Evolutionary conservation across 2,329 filamentous ascomycete genomes (phyloP), one percentile per base, ranked within the genome.

Genomic region (Pseudogymnoascus sp.): DNA sequence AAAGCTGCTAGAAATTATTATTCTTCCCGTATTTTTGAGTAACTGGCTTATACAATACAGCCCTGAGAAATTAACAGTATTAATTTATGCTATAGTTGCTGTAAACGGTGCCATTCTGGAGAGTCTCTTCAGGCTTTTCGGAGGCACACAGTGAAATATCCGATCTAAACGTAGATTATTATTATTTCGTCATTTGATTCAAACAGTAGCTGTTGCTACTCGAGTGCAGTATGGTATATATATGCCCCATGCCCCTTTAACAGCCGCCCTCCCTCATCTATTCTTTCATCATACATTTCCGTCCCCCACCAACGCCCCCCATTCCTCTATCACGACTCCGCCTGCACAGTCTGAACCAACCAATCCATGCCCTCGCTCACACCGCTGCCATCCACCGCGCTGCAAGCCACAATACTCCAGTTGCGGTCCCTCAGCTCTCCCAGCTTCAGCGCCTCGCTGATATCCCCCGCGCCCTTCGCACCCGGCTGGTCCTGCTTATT

Each of bases 401-500:
- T 96, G 77, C 95, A 99, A 21, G 93, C 93, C 75, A 99, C 92
- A 74, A 99, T 99, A 77, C 92, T 97, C 95, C 95, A 99, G 82
- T 97, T 99, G 72, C 95, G 85, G 76, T 99, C 95, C 71, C 93
- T 88, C 74, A 99, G 79, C 77, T 97, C 92, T 62, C 91, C 93
- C 69, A 99, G 78, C 71, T 88, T 89, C 76, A 99, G 78, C 59
- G 93, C 93, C 78, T 97, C 93, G 63, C 91, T 96, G 67, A 99
- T 99, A 75, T 97, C 95, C 17, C 92, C 95, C 1, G 95, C 95
- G 1, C 93, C 95, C 78, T 96, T 96, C 59, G 95, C 93, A 17
- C 95, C 95, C 1, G 93, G 93, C 77, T 97, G 92, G 78, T 99
- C 95, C 77, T 99, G 95, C 80, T 99, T 99, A 80, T 99, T 99